Evolutionary conservation across 345 rosid genomes (phyloP), one percentile per base, ranked within the genome.

Genomic region (Arabis alpina): DNA sequence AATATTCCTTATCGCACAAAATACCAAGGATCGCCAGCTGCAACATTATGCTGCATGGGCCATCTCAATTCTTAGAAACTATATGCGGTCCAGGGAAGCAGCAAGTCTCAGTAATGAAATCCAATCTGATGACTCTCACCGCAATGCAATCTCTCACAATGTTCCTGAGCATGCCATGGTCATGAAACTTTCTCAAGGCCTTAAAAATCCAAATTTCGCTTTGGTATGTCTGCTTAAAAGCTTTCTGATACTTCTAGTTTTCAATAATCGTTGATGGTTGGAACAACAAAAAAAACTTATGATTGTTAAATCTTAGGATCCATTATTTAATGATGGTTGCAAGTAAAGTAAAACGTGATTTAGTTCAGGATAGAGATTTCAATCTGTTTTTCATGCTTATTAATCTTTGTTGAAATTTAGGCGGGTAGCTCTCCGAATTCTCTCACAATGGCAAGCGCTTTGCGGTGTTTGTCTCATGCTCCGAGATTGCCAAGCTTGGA

Each of bases 41-140:
- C 88, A 86, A 77, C 87, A 84, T 34, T 85, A 82, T 79, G 96
- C 97, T 37, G 86, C 97, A 16, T 93, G 98, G 98, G 86, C 91
- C 30, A 76, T 87, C 71, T 85, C 96, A 68, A 71, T 93, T 77
- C 93, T 93, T 54, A 82, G 88, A 77, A 66, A 79, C 78, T 72
- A 70, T 73, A 59, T 90, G 73, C 86, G 92, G 87, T 86, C 89
- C 25, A 52, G 69, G 80, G 88, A 85, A 74, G 58, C 51, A 47
- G 48, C 49, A 34, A 77, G 74, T 57, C 47, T 49, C 66, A 75
- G 75, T 51, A 77, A 54, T 47, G 63, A 51, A 14, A 40, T 14
- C 68, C 80, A 76, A 36, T 60, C 77, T 63, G 81, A 76, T 67
- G 68, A 25, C 62, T 51, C 77, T 59, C 83, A 76, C 51, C 76